Conservation (phyloP, 495 filamentous ascomycete genomes). For the Glonium stellatum region DNA sequence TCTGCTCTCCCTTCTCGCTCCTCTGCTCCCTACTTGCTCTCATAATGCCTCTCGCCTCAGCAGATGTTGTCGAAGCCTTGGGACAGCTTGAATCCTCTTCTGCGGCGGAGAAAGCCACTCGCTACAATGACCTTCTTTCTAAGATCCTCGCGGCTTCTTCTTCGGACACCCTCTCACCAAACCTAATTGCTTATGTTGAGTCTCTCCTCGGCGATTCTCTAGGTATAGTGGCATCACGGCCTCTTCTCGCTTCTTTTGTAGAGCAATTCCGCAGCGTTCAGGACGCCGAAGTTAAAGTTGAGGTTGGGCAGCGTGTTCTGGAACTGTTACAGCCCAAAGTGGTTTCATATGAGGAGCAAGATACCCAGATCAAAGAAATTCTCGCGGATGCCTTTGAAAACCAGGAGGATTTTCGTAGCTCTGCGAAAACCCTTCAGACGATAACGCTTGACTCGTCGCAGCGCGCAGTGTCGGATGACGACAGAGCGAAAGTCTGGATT, state of each 20-base stretch:
- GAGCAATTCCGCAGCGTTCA: slow-evolving; percentile 48
- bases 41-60: slow-evolving; percentile 46
- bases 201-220: slow-evolving; percentile 60
- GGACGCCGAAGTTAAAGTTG: slow-evolving; percentile 54
- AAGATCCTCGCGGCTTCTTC: slow-evolving; percentile 53
- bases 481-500: slow-evolving; percentile 78
- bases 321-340: slow-evolving; percentile 56
- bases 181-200: slow-evolving; percentile 63
- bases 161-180: slow-evolving; percentile 49
- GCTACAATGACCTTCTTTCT: slow-evolving; percentile 60
- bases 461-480: slow-evolving; percentile 67
- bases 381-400: slow-evolving; percentile 77
- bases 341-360: slow-evolving; percentile 78
- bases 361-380: slow-evolving; percentile 67
- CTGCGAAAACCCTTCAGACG: slow-evolving; percentile 69
- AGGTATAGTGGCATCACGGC: slow-evolving; percentile 68
- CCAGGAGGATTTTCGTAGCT: slow-evolving; percentile 70
- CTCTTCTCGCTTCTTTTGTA: slow-evolving; percentile 63
- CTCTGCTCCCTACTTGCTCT: neutral
- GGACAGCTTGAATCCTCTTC: slow-evolving; percentile 48
- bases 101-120: slow-evolving; percentile 48
- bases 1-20: neutral
- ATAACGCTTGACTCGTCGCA: slow-evolving; percentile 86
- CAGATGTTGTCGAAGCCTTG: slow-evolving; percentile 50
- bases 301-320: slow-evolving; percentile 62